A percentile compares a stretch with the other conserved stretches of the same genome.
Evolutionary conservation across 2,329 filamentous ascomycete species (phyloP).

Genomic region (Colletotrichum falcatum): DNA sequence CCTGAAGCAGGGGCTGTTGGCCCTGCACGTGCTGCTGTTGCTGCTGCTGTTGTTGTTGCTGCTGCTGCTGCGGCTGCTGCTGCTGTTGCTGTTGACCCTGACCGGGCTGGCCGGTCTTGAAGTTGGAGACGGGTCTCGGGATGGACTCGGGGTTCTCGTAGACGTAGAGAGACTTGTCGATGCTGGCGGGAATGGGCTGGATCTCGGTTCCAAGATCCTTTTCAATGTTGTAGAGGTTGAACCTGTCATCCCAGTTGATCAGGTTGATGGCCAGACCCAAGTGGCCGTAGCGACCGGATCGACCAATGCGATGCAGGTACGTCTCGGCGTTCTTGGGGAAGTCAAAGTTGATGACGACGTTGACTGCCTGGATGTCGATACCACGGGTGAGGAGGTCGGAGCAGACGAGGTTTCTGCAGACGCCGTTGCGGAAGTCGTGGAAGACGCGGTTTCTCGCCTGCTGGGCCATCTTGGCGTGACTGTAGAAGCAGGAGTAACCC

Average conservation of each 20-base stretch:
- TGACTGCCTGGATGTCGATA: constrained; percentile 99
- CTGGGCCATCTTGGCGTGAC: constrained; percentile 97
- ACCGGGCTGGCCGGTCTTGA: constrained; percentile 49
- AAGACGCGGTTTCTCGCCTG: constrained; percentile 98
- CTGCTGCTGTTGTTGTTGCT: constrained; percentile 42
- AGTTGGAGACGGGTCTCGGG: constrained; percentile 78
- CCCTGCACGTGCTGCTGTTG: constrained; percentile 42
- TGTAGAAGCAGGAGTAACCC: constrained; percentile 99
- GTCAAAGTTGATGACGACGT: constrained; percentile 99
- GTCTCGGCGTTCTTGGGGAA: constrained; percentile 99
- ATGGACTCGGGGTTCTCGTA: constrained; percentile 97
- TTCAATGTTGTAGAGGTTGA: constrained; percentile 99
- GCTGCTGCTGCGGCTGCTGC: constrained; percentile 26
- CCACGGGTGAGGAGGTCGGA: constrained; percentile 97
- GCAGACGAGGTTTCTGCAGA: constrained; percentile 97
- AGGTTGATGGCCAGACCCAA: constrained; percentile 97
- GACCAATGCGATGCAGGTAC: constrained; percentile 97
- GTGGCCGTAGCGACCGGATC: constrained; percentile 96
- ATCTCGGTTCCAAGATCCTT: constrained; percentile 98
- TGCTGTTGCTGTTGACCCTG: constrained; percentile 46
- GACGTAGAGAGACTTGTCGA: constrained; percentile 98
- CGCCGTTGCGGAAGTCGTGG: constrained; percentile 98
- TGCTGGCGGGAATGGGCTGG: constrained; percentile 91
- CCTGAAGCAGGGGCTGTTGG: constrained; percentile 44
- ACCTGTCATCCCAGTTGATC: constrained; percentile 99